Evolutionary conservation across 352 stramenopile species (phyloP).

Genomic region (Peronospora tabacina): DNA sequence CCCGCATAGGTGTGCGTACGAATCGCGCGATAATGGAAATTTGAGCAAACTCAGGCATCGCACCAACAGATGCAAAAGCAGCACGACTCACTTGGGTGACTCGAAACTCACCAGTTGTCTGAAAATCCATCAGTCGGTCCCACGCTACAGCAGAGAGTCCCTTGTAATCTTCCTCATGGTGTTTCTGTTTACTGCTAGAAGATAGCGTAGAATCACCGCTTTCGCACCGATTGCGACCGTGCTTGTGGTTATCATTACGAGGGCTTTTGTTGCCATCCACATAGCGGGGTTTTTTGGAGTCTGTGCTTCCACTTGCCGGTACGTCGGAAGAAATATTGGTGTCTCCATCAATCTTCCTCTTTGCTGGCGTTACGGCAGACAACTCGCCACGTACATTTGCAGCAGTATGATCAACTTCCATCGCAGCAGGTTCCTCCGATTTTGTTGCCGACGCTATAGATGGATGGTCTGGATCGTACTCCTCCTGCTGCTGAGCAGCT

Average conservation of each 20-base stretch:
- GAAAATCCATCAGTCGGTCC: constrained; percentile 73
- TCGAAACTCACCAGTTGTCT: constrained; percentile 48
- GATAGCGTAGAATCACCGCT: constrained; percentile 22
- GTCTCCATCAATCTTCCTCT: constrained; percentile 22
- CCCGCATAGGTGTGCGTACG: constrained; percentile 46
- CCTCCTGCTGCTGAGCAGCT: constrained; percentile 19
- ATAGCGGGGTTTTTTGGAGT: constrained; percentile 21
- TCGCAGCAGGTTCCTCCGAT: constrained; percentile 9
- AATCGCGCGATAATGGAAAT: constrained; percentile 65
- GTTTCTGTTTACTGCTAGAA: constrained; percentile 17
- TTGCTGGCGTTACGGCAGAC: constrained; percentile 13
- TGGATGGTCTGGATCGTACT: constrained; percentile 39
- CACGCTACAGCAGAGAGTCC: constrained; percentile 54
- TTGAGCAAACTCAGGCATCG: constrained; percentile 72
- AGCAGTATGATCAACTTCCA: constrained; percentile 19
- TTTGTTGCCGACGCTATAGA: constrained; percentile 17
- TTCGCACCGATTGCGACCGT: constrained; percentile 20
- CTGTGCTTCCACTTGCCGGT: constrained; percentile 6
- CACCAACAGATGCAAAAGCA: constrained; percentile 52
- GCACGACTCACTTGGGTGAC: constrained; percentile 68
- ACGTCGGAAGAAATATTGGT: constrained; percentile 1
- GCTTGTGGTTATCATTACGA: constrained; percentile 15
- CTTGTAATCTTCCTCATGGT: constrained; percentile 35
- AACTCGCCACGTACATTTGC: not conserved
- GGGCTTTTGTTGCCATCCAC: constrained; percentile 10